A percentile compares a stretch with the other conserved stretches of the same genome.
Evolutionary conservation across 2,329 filamentous ascomycete genomes (phyloP).

Genomic region (Sclerotinia subarctica): DNA sequence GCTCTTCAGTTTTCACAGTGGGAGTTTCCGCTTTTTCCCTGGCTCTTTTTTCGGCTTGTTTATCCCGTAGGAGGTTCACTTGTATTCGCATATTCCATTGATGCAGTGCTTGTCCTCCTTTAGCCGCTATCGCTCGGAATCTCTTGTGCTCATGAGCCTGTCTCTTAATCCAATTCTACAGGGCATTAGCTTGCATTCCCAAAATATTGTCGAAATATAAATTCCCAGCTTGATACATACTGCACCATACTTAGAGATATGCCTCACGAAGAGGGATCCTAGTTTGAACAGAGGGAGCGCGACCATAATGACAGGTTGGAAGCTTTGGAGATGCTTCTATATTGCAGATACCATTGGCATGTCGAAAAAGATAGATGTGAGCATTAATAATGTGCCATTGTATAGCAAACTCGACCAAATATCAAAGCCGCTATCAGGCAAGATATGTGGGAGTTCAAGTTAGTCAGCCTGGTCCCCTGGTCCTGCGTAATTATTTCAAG

Average conservation of each 20-base stretch:
- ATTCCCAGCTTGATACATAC: slow-evolving; percentile 44
- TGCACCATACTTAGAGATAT: slow-evolving; percentile 67
- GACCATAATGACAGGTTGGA: slow-evolving; percentile 48
- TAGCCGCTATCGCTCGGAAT: slow-evolving; percentile 59
- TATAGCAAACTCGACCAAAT: background rate
- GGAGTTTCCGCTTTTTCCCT: slow-evolving; percentile 62
- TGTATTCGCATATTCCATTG: slow-evolving; percentile 65
- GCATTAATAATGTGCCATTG: background rate
- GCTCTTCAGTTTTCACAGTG: slow-evolving; percentile 62
- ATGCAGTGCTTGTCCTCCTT: slow-evolving; percentile 61
- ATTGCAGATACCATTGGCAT: background rate
- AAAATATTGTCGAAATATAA: background rate
- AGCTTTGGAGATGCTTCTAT: background rate
- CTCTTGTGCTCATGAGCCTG: slow-evolving; percentile 62
- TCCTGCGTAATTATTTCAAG: background rate
- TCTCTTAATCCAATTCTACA: slow-evolving; percentile 61
- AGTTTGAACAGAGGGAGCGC: slow-evolving; percentile 66
- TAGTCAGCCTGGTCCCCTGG: background rate
- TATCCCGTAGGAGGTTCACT: slow-evolving; percentile 57
- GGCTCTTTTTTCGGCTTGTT: slow-evolving; percentile 54
- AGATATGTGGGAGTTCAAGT: background rate
- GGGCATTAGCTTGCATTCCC: slow-evolving; percentile 22
- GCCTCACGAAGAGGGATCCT: slow-evolving; percentile 59
- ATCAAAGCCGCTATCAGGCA: background rate
- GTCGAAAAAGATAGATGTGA: background rate